phyloP scores from a whole-genome alignment of 2,329 filamentous ascomycete genomes.

The Sporothrix mexicana region DNA sequence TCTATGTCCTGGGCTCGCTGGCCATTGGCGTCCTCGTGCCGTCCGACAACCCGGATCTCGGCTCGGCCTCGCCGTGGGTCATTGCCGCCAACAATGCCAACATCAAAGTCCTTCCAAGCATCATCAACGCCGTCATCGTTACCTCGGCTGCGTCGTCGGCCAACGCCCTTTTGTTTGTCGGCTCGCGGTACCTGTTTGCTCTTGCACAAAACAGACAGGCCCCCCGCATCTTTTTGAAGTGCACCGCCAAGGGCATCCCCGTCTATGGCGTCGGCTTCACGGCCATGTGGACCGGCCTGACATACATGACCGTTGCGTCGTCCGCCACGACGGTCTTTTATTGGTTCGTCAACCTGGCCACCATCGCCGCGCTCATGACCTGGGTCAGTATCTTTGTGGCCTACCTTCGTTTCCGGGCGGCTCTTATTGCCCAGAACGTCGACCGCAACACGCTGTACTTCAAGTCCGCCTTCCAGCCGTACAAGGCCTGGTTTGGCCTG shows the following conservation, averaged over 20 bases:
- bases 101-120: constrained; percentile 68
- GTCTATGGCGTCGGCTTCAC: constrained; percentile 65
- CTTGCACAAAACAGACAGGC: constrained; percentile 64
- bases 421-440: constrained; percentile 68
- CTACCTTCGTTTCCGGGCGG: constrained; percentile 71
- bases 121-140: constrained; percentile 78
- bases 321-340: constrained; percentile 64
- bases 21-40: constrained; percentile 43
- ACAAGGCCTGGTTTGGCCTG: constrained; percentile 67
- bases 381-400: constrained; percentile 71
- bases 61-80: constrained; percentile 64
- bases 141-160: constrained; percentile 71
- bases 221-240: constrained; percentile 60
- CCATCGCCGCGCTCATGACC: constrained; percentile 71
- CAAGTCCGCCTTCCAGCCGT: constrained; percentile 66
- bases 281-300: constrained; percentile 64
- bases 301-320: constrained; percentile 44
- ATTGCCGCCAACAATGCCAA: constrained; percentile 69
- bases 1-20: constrained; percentile 44
- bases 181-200: constrained; percentile 63
- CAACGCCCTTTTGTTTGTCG: constrained; percentile 67
- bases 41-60: constrained; percentile 43
- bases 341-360: constrained; percentile 74
- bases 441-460: constrained; percentile 60
- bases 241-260: constrained; percentile 59